phyloP scores from a whole-genome alignment of 441 rosid genomes.

The Euphorbia schlechtendalii region DNA sequence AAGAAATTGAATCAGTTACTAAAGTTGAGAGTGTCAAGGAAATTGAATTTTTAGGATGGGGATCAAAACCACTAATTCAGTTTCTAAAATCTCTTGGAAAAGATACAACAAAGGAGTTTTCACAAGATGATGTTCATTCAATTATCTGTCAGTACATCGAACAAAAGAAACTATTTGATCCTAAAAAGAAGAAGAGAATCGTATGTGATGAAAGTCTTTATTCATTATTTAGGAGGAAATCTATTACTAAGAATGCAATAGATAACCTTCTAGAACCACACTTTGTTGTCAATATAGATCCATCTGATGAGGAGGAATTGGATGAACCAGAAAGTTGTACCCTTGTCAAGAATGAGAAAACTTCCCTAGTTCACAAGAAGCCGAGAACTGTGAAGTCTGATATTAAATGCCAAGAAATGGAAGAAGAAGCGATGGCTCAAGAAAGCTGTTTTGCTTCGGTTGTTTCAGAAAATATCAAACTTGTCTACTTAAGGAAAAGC shows the following conservation, averaged over 20 bases:
- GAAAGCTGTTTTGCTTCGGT: constrained; percentile 43
- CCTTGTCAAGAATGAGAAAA: neutral
- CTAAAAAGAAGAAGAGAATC: constrained; percentile 17
- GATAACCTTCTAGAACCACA: constrained; percentile 23
- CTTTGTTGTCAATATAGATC: constrained; percentile 16
- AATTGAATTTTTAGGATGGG: constrained; percentile 40
- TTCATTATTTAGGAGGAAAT: constrained; percentile 22
- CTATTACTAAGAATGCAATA: constrained; percentile 17
- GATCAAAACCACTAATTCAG: constrained; percentile 29
- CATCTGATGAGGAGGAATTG: constrained; percentile 19
- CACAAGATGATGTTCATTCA: constrained; percentile 24
- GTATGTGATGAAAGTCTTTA: constrained; percentile 24
- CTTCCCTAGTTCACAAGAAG: constrained; percentile 9
- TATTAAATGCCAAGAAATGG: constrained; percentile 1
- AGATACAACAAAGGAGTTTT: constrained; percentile 24
- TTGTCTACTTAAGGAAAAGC: constrained; percentile 47
- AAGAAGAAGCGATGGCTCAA: constrained; percentile 4
- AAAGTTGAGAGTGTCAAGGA: constrained; percentile 22
- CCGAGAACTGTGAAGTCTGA: neutral
- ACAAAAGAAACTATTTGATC: constrained; percentile 20
- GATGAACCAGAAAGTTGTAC: constrained; percentile 11
- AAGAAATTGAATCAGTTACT: constrained; percentile 16
- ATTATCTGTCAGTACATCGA: constrained; percentile 19
- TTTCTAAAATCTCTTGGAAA: constrained; percentile 25
- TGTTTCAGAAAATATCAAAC: constrained; percentile 38